Evolutionary conservation across 805 yeast genomes (phyloP), one percentile per base, ranked within the genome.

Genomic region (Candida quercuum): DNA sequence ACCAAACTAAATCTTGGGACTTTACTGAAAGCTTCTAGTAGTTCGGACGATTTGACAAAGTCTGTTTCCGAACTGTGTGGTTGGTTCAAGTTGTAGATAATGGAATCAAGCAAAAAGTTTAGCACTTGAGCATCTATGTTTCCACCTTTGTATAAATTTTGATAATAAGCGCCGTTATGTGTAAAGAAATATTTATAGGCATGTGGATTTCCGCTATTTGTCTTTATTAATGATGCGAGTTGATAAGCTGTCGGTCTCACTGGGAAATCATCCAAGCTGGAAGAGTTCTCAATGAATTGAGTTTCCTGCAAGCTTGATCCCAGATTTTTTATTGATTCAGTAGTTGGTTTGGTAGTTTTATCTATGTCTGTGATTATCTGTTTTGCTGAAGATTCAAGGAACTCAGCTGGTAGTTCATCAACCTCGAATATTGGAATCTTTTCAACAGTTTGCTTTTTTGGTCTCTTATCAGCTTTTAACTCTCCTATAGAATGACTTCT

Each of bases 321-420:
- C 28, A 13, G 35, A 8, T 10, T 9, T 58, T 76, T 87, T 58
- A 79, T 80, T 42, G 94, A 87, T 28, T 96, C 96, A 46, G 93
- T 93, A 20, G 40, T 15, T 4, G 38, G 25, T n/a, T 21, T 20
- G 9, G 27, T 12, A 12, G 28, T 26, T 19, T 23, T 26, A 28
- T n/a, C 15, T n/a, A n/a, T n/a, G n/a, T n/a, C n/a, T n/a, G n/a
- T n/a, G n/a, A n/a, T n/a, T n/a, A n/a, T n/a, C n/a, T n/a, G n/a
- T n/a, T n/a, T n/a, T n/a, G n/a, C n/a, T n/a, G n/a, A n/a, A n/a
- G n/a, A n/a, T n/a, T n/a, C n/a, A n/a, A n/a, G n/a, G n/a, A 56
- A 69, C 36, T 64, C 61, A 10, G 34, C 36, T 0, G 80, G 80
- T n/a, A 75, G 56, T 11, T 33, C 37, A 32, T 67, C 67, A 0